Base-by-base conservation (phyloP, 2,329 filamentous ascomycete species). In the Xylaria multiplex region DNA sequence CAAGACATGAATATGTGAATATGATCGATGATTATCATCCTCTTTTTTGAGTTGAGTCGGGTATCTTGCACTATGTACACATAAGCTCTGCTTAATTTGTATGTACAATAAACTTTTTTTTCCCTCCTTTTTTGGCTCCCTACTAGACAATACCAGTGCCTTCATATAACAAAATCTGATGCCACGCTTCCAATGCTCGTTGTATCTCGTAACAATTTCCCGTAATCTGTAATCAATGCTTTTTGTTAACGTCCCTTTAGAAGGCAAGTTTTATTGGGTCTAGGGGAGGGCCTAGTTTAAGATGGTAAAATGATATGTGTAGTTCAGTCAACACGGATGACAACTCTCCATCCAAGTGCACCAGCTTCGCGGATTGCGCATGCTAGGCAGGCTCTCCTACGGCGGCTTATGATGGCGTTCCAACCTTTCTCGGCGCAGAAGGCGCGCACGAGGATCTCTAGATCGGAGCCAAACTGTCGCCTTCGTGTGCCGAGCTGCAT, bases 361-460 rank as follows among this genome's bases (percentile, higher is more conserved):
- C 88, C 88, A 0, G 91, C 91, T 80, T 95, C 91, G 19, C 92
- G 84, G 49, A 95, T 86, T 46, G 90, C 90, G 77, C 92, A 95
- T 3, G 86, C 86, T 42, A 94, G 77, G 74, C 92, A 95, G 0
- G 90, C 91, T 67, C 90, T 83, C 69, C 87, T 86, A 45, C 84
- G 82, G 58, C 90, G 83, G 67, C 89, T 91, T 68, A 94, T 83
- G 19, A 94, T 76, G 24, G 91, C 91, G 75, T 93, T 91, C 83
- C 89, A 90, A 2, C 91, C 91, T 70, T 85, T 88, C 74, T 92
- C 88, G 0, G 91, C 89, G 75, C 92, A 94, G 70, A 92, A 83
- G 1, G 91, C 91, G 55, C 91, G 82, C 1, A 89, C 90, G 59
- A 94, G 79, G 8, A 93, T 84, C 77, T 93, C 90, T 74, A 91